Evolutionary conservation across 345 rosid genomes (phyloP).

Genomic region (Combretum micranthum): DNA sequence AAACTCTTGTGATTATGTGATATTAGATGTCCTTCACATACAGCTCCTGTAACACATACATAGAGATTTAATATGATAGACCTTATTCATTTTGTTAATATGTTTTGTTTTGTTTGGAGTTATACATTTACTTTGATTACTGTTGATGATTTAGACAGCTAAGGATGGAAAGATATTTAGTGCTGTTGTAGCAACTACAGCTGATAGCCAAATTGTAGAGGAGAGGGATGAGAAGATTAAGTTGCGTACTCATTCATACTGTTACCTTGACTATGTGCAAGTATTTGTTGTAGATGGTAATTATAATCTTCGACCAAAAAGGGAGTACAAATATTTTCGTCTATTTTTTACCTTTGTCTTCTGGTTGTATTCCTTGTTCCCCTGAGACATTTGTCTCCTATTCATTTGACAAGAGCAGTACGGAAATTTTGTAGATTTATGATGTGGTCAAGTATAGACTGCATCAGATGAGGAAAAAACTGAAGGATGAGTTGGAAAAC

Average conservation of each 20-base stretch:
- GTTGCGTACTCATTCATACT: slow-evolving; percentile 79
- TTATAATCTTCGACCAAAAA: background rate
- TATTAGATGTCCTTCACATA: no score
- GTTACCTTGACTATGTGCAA: slow-evolving; percentile 87
- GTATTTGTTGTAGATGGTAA: slow-evolving; percentile 16
- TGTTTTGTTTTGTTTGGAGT: no score
- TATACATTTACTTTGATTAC: slow-evolving; percentile 1
- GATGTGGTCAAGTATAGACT: slow-evolving; percentile 72
- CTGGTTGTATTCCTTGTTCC: background rate
- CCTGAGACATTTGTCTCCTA: background rate
- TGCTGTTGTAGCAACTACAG: slow-evolving; percentile 70
- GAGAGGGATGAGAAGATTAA: slow-evolving; percentile 85
- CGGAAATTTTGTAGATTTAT: slow-evolving; percentile 48
- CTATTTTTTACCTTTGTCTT: background rate
- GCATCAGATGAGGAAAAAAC: slow-evolving; percentile 64
- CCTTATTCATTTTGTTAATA: no score
- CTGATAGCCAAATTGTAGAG: slow-evolving; percentile 36
- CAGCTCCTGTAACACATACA: no score
- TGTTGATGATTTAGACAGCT: slow-evolving; percentile 54
- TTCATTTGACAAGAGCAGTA: background rate
- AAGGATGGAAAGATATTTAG: slow-evolving; percentile 73
- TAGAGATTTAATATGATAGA: no score
- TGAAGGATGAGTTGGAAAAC: slow-evolving; percentile 80
- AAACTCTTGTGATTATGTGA: no score
- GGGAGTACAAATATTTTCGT: background rate